A percentile compares a stretch with the other conserved stretches of the same genome.
phyloP scores from a whole-genome alignment of 2,329 filamentous ascomycete genomes.

The Leptodontidium sp. region DNA sequence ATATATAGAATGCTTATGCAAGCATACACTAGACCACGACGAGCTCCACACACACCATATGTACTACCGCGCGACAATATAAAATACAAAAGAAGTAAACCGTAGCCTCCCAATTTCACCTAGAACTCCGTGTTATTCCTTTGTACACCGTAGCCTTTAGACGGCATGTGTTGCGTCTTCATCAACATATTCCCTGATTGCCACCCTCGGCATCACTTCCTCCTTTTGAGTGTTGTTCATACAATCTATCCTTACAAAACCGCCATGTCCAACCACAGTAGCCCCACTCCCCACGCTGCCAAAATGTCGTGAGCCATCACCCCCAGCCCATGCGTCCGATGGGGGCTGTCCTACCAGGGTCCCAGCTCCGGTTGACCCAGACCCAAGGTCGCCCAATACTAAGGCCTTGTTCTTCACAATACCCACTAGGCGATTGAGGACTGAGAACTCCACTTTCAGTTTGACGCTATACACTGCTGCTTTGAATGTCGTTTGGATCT shows the following conservation, averaged over 20 bases:
- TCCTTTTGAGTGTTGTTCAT: neutral
- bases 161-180: no score
- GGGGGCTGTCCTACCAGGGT: neutral
- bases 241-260: neutral
- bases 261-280: neutral
- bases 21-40: no score
- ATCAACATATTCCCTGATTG: neutral
- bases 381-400: neutral
- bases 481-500: conserved; percentile 51
- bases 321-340: neutral
- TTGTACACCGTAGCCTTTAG: no score
- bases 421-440: conserved; percentile 45
- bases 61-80: no score
- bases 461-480: conserved; percentile 52
- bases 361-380: neutral
- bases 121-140: no score
- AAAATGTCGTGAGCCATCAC: neutral
- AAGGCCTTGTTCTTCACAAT: conserved; percentile 10
- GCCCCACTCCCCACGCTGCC: neutral
- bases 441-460: conserved; percentile 58
- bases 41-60: no score
- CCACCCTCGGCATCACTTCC: neutral
- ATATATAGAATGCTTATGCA: no score
- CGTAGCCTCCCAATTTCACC: no score
- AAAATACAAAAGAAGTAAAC: no score